Evolutionary conservation across 2,329 filamentous ascomycete species (phyloP).

Genomic region (Trichoderma oligosporum): DNA sequence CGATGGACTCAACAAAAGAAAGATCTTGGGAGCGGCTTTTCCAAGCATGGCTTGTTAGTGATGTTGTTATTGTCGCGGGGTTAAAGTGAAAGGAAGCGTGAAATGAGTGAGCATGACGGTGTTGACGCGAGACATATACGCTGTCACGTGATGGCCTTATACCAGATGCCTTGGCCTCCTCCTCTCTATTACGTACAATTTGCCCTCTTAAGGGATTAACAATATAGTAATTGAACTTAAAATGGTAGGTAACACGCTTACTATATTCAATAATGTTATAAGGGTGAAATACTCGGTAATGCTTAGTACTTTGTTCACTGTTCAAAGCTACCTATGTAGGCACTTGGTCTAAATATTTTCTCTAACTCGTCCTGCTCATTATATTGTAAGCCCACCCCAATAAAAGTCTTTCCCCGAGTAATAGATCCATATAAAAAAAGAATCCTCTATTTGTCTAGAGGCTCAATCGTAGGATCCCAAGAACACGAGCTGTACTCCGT

Average conservation of each 20-base stretch:
- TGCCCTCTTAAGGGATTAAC: background rate
- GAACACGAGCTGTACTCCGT: conserved; percentile 51
- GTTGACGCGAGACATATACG: conserved; percentile 21
- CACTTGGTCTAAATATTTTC: too few relatives aligned
- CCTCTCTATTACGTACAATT: background rate
- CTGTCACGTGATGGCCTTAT: conserved; percentile 20
- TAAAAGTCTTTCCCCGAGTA: too few relatives aligned
- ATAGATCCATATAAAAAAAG: too few relatives aligned
- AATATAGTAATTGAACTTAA: background rate
- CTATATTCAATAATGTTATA: too few relatives aligned
- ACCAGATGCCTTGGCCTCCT: too few relatives aligned
- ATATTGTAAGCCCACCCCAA: too few relatives aligned
- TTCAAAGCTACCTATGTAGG: too few relatives aligned
- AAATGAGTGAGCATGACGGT: background rate
- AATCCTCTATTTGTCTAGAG: conserved; percentile 43
- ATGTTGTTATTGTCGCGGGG: conserved; percentile 16
- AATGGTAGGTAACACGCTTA: too few relatives aligned
- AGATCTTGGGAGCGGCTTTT: background rate
- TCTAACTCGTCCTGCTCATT: too few relatives aligned
- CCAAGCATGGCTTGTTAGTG: conserved; percentile 1
- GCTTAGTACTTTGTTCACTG: too few relatives aligned
- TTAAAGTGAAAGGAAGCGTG: background rate
- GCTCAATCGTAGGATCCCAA: conserved; percentile 53
- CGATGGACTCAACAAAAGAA: background rate
- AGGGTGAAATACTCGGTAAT: too few relatives aligned